Conservation (phyloP, 139 green algal genomes). For the Auxenochlorella pyrenoidosa region DNA sequence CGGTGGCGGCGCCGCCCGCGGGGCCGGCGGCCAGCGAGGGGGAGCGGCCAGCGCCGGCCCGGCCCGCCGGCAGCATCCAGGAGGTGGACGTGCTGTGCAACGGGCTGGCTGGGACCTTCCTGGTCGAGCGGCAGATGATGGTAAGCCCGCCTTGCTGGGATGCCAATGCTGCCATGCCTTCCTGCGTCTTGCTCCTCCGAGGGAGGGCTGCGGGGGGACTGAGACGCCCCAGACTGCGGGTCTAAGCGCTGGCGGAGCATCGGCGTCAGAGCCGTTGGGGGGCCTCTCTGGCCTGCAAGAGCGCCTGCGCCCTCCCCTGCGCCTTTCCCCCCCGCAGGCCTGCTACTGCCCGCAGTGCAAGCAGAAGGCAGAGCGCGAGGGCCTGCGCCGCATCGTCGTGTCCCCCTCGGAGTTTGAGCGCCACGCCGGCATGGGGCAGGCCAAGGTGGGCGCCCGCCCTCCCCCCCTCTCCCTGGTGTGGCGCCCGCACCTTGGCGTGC, state of each 20-base stretch:
- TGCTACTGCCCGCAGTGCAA: conserved; percentile 44
- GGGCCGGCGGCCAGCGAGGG: background rate
- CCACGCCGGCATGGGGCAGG: conserved; percentile 68
- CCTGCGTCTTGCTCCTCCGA: background rate
- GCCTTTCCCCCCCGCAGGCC: background rate
- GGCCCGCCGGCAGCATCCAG: background rate
- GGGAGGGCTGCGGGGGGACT: too few species aligned
- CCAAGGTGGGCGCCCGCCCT: conserved; percentile 45
- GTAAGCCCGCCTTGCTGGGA: background rate
- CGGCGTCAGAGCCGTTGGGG: too few species aligned
- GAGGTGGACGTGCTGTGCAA: conserved; percentile 29
- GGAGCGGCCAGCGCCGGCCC: background rate
- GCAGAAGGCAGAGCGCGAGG: background rate
- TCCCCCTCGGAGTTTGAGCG: conserved; percentile 82
- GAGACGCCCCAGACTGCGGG: too few species aligned
- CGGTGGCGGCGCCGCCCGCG: background rate
- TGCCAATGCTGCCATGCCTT: background rate
- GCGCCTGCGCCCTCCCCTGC: too few species aligned
- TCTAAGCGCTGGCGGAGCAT: too few species aligned
- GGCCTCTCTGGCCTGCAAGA: too few species aligned
- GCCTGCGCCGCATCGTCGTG: conserved; percentile 41
- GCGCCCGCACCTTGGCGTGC: too few species aligned
- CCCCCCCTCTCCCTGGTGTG: too few species aligned
- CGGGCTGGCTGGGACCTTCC: conserved; percentile 9
- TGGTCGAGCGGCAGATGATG: conserved; percentile 28